Evolutionary conservation across 176 grass and related monocot species (phyloP).

Genomic region (Aegilops tauschii): DNA sequence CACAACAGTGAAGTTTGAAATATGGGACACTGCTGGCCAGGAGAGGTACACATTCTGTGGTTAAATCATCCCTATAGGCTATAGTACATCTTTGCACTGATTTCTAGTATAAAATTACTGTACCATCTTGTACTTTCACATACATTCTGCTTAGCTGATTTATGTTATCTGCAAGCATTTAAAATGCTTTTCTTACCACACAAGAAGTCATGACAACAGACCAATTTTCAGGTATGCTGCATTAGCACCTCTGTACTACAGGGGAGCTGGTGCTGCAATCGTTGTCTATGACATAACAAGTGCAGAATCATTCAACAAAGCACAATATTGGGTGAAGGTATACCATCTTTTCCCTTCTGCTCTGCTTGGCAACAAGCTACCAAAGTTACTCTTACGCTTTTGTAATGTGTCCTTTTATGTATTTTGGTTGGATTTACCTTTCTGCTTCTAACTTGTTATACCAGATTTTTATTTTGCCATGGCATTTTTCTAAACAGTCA

Average conservation of each 20-base stretch:
- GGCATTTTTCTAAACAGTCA: background rate
- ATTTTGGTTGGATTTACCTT: background rate
- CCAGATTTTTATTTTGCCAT: conserved; percentile 14
- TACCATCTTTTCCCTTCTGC: background rate
- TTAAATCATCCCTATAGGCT: background rate
- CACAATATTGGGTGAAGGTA: conserved; percentile 93
- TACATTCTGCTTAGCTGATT: background rate
- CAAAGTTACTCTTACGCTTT: background rate
- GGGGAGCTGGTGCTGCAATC: conserved; percentile 73
- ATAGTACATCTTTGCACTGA: conserved; percentile 1
- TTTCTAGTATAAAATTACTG: background rate
- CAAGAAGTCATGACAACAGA: conserved; percentile 1
- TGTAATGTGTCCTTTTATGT: background rate
- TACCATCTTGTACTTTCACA: background rate
- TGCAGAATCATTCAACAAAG: conserved; percentile 84
- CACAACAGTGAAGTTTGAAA: conserved; percentile 81
- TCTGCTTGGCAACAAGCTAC: background rate
- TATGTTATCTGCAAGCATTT: background rate
- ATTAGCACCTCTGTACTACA: conserved; percentile 82
- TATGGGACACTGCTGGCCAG: conserved; percentile 93
- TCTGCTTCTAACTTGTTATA: background rate
- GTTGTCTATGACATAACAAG: conserved; percentile 93
- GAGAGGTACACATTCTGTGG: conserved; percentile 48
- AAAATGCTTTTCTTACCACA: background rate
- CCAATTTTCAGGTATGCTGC: conserved; percentile 71